These are phyloP conservation scores for Phycomyces blakesleeanus DNA, from an alignment of 192 early-diverging fungal genomes.

Conservation along the genomic window DNA sequence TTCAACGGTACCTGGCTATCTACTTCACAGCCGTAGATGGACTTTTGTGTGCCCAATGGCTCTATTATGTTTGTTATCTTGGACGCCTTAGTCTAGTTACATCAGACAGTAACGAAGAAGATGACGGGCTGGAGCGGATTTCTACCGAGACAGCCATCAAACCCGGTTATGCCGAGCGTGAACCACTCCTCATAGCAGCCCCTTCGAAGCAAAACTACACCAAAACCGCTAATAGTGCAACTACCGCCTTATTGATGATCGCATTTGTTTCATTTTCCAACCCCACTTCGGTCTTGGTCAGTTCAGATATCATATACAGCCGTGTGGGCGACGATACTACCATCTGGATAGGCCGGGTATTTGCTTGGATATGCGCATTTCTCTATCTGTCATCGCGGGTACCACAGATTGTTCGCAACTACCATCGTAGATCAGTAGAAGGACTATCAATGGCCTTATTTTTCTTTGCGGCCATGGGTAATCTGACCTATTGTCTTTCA, in stretches of 20 bases:
- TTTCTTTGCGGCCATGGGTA: conserved; percentile 63
- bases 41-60: conserved; percentile 17
- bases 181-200: not conserved
- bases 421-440: conserved; percentile 53
- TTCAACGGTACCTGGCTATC: conserved; percentile 43
- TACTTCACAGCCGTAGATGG: conserved; percentile 23
- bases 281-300: too few relatives aligned
- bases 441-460: conserved; percentile 74
- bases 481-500: conserved; percentile 55
- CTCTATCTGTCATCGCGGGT: conserved; percentile 67
- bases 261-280: not conserved
- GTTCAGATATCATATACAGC: too few relatives aligned
- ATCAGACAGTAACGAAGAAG: not conserved
- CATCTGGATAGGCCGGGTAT: conserved; percentile 43
- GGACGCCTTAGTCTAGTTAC: not conserved
- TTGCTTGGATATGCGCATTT: conserved; percentile 60
- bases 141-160: conserved; percentile 5
- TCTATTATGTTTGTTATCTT: conserved; percentile 12
- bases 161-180: not conserved
- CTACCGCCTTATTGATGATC: not conserved
- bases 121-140: not conserved
- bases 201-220: not conserved
- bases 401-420: conserved; percentile 72
- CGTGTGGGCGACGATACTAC: not conserved
- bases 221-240: not conserved